Evolutionary conservation across 164 flowering plant species (phyloP).

Genomic region (Litsea cubeba): DNA sequence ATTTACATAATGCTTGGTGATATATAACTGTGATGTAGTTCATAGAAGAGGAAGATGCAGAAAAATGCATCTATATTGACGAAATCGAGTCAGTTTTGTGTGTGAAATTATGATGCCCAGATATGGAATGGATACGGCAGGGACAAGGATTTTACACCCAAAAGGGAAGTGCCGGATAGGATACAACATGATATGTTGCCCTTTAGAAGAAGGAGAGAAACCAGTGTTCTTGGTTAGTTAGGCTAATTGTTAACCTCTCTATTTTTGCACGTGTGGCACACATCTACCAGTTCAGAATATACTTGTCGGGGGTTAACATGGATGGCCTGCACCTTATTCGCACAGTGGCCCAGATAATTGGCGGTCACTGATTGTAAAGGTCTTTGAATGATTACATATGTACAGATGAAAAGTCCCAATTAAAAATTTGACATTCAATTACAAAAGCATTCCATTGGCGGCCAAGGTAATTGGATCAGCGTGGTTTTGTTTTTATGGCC

Average conservation of each 20-base stretch:
- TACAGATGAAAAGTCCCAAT: neutral
- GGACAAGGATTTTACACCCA: too few relatives aligned
- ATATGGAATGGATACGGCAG: too few relatives aligned
- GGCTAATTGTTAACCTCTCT: neutral
- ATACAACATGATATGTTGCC: neutral
- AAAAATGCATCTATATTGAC: too few relatives aligned
- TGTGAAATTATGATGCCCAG: too few relatives aligned
- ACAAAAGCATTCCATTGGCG: neutral
- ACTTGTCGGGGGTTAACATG: neutral
- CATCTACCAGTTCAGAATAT: neutral
- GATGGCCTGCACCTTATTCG: neutral
- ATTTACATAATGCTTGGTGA: too few relatives aligned
- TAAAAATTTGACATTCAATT: neutral
- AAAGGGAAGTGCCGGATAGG: too few relatives aligned
- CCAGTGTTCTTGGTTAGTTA: neutral
- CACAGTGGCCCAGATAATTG: neutral
- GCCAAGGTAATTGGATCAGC: neutral
- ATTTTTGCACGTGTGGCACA: neutral
- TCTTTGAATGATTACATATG: neutral
- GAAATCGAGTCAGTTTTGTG: too few relatives aligned
- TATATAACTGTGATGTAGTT: too few relatives aligned
- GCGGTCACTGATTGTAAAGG: neutral
- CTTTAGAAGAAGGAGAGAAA: neutral
- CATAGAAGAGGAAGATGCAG: too few relatives aligned
- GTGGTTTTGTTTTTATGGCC: neutral